A percentile compares a stretch with the other conserved stretches of the same genome.
Conservation (phyloP, 306 rosid species). For the Parietaria judaica region DNA sequence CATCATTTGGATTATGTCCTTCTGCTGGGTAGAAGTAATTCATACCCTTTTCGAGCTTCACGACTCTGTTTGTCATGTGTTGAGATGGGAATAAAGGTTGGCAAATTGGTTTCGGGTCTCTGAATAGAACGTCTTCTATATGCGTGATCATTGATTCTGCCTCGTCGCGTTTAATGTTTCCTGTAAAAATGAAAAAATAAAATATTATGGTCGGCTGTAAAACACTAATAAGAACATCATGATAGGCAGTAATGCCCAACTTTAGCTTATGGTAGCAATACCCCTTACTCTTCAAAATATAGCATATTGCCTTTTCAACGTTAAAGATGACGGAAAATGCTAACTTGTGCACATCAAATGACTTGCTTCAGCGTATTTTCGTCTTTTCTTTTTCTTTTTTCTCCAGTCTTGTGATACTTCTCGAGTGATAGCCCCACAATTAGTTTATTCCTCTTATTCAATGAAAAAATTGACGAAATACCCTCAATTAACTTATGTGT, state of each 20-base stretch:
- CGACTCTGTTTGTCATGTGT: slow-evolving; percentile 62
- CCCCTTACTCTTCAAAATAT: too few relatives aligned
- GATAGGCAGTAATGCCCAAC: neutral
- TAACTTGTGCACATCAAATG: too few relatives aligned
- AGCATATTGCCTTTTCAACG: neutral
- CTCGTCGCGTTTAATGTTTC: slow-evolving; percentile 68
- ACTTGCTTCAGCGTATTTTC: too few relatives aligned
- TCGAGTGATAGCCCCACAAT: too few relatives aligned
- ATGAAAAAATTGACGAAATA: too few relatives aligned
- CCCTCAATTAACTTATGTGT: too few relatives aligned
- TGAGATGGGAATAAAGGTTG: slow-evolving; percentile 74
- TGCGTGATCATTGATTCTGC: slow-evolving; percentile 60
- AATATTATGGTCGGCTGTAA: neutral
- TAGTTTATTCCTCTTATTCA: too few relatives aligned
- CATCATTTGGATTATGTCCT: slow-evolving; percentile 79
- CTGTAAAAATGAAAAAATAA: slow-evolving; percentile 23
- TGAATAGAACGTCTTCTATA: slow-evolving; percentile 59
- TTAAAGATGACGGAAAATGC: neutral
- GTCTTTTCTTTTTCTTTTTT: too few relatives aligned
- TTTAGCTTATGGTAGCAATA: too few relatives aligned
- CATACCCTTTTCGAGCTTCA: slow-evolving; percentile 68
- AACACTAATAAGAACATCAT: slow-evolving; percentile 12
- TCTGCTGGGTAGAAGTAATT: slow-evolving; percentile 60
- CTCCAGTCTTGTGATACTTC: too few relatives aligned
- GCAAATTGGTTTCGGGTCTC: slow-evolving; percentile 48